Percentiles rank a stretch among this genome's conserved stretches.
Conservation (phyloP, 2,329 filamentous ascomycete genomes). For the Microsporum canis region DNA sequence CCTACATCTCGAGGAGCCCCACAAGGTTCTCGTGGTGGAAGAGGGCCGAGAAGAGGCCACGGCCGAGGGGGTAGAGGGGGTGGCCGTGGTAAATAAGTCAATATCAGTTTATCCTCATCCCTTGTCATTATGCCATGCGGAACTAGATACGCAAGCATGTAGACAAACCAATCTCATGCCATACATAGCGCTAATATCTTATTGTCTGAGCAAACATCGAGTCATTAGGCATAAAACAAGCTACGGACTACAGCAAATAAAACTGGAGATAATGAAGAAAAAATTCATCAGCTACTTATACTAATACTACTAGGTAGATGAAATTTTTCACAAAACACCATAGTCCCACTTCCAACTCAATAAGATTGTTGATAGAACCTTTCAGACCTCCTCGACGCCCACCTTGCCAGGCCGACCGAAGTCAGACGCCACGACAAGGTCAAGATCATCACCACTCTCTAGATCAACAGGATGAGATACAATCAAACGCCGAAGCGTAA, state of each 20-base stretch:
- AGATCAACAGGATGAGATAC: conserved; percentile 40
- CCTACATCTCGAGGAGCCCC: background rate
- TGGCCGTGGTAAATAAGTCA: conserved; percentile 3
- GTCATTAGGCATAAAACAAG: too few relatives aligned
- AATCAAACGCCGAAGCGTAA: conserved; percentile 27
- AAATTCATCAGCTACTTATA: background rate
- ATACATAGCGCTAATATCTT: too few relatives aligned
- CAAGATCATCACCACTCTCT: conserved; percentile 94
- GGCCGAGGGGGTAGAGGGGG: conserved; percentile 2
- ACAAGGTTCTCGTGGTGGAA: conserved; percentile 3
- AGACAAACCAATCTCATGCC: background rate
- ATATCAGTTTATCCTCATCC: background rate
- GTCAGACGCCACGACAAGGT: conserved; percentile 59
- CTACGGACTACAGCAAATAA: too few relatives aligned
- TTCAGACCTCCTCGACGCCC: conserved; percentile 88
- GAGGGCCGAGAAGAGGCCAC: background rate
- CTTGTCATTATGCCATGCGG: background rate
- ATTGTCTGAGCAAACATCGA: too few relatives aligned
- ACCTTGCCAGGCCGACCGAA: conserved; percentile 67
- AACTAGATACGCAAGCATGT: background rate
- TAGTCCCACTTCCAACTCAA: background rate
- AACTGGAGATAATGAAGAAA: background rate
- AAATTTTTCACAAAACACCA: background rate
- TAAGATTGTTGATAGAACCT: conserved; percentile 42
- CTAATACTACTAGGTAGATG: background rate